Evolutionary conservation across 2,329 filamentous ascomycete genomes (phyloP), one percentile per base, ranked within the genome.

Genomic region (Ascochyta lentis): DNA sequence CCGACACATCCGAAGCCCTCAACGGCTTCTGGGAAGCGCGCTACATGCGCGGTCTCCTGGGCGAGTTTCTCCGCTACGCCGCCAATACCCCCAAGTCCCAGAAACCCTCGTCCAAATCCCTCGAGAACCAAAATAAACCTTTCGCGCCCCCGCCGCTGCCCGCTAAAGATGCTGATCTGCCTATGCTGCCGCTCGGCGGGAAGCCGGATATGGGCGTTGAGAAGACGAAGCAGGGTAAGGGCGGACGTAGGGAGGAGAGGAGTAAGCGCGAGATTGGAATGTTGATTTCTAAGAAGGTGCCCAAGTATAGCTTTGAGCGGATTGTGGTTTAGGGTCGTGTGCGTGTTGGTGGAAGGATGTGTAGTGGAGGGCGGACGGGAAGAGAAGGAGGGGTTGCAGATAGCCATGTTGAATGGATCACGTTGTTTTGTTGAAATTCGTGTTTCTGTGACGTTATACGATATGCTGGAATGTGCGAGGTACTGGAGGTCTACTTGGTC

Each of bases 241-340:
- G 86, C 52, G 91, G 91, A 16, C 89, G 92, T 78, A 79, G 91
- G 37, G 82, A 87, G 59, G 79, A 84, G 72, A 85, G 91, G 64
- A 92, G 83, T 65, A 81, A 79, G 65, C 82, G 92, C 74, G 89
- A 96, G 78, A 87, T 88, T 55, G 91, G 90, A 16, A 86, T 90
- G 75, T 77, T 96, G 73, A 86, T 89, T 70, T 91, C 89, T 71
- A 89, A 90, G 78, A 88, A 88, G 72, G 89, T 93, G 59, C 90
- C 89, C 52, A 86, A 88, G 63, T 96, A 97, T 78, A 91, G 90
- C 42, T 83, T 94, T 63, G 92, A 96, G 78, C 86, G 86, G 76
- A 87, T 96, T 54, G 64, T 67, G 15, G 59, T 73, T 46, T 72
- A 15, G 9, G 3, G 1, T 29, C 8, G 6, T 26, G 24, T 26